Evolutionary conservation across 306 rosid genomes (phyloP).

Genomic region (Quercus robur): DNA sequence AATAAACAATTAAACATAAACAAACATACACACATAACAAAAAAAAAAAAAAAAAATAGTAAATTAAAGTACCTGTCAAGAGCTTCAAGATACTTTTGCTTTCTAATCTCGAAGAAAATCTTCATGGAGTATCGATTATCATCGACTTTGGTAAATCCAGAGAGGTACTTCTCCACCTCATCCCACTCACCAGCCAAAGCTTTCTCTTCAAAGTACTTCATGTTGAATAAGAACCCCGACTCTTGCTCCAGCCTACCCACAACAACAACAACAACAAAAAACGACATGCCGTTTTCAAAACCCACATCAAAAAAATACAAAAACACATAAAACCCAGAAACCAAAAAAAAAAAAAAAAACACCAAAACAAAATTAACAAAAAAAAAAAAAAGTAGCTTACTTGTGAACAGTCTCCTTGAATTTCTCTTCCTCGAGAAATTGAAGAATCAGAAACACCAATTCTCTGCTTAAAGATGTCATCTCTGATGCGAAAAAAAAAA

Average conservation of each 20-base stretch:
- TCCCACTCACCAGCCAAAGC: conserved; percentile 91
- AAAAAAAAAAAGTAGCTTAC: conserved; percentile 29
- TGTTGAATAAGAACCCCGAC: conserved; percentile 83
- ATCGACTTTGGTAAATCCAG: conserved; percentile 83
- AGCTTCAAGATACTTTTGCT: conserved; percentile 93
- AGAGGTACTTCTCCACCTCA: conserved; percentile 78
- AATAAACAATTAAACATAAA: conserved; percentile 4
- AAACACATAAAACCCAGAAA: neutral
- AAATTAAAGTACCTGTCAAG: conserved; percentile 63
- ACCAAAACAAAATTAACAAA: neutral
- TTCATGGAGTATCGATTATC: conserved; percentile 89
- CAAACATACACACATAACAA: neutral
- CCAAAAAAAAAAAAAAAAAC: neutral
- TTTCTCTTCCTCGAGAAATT: conserved; percentile 82
- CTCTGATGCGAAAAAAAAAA: neutral
- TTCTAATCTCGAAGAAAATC: conserved; percentile 80
- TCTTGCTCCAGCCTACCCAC: conserved; percentile 76
- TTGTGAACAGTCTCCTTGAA: conserved; percentile 65
- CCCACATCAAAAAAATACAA: neutral
- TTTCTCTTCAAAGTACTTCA: conserved; percentile 86
- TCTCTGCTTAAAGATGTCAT: conserved; percentile 85
- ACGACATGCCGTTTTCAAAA: neutral
- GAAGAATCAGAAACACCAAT: conserved; percentile 85
- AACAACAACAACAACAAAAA: neutral
- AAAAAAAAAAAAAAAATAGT: neutral